Evolutionary conservation across 2,329 filamentous ascomycete genomes (phyloP), one percentile per base, ranked within the genome.

Genomic region (Beauveria pseudobassiana): DNA sequence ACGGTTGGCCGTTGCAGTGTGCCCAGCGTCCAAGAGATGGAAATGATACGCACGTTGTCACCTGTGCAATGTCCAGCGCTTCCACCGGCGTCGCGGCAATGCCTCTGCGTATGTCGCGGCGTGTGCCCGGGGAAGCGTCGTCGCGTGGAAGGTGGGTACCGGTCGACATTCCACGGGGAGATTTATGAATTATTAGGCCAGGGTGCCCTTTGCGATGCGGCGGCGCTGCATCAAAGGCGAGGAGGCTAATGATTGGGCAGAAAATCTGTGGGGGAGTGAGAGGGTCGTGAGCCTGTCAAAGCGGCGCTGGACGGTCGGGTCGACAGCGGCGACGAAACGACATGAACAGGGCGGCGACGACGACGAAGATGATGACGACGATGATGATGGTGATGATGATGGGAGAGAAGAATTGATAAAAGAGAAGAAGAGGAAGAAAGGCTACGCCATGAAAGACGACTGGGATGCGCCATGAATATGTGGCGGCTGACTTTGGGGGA

Each of bases 101-200:
- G 26, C 34, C 48, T 45, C 57, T 52, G 48, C 38, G 30, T 34
- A 34, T 52, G n/a, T 59, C 48, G 57, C 49, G 50, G 26, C 49
- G 9, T 52, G 49, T 48, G 58, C 50, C 50, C 40, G 49, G 50
- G 42, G 26, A 60, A 62, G 61, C 55, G 61, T 62, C 53, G 60
- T 63, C 61, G 61, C 50, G 61, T 63, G 61, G 42, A 26, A 38
- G 55, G 61, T 63, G 61, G 61, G 50, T 56, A 43, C 48, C 30
- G 8, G 30, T 43, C 46, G 53, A 56, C 52, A 62, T 51, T 50
- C 52, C 48, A 50, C 34, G 14, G 38, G 38, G 40, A 7, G 3
- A 24, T 12, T 24, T 59, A 30, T 43, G 24, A 30, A 28, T 59
- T 51, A 49, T 16, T 49, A 57, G 54, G 45, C 45, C 45, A 42